phyloP scores from a whole-genome alignment of 225 moss, liverwort and hornwort species.

The Antitrichia curtipendula region DNA sequence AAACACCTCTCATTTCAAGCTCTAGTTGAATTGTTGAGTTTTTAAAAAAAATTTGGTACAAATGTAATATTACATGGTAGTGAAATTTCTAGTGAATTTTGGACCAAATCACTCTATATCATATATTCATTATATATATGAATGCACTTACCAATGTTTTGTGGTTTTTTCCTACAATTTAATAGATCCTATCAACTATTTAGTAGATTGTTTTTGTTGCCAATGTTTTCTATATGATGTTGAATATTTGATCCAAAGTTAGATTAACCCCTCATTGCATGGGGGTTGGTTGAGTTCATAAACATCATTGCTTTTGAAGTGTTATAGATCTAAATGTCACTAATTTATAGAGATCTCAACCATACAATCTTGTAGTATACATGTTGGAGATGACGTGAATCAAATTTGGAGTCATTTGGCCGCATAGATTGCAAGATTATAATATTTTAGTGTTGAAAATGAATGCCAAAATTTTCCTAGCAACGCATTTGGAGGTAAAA shows the following conservation, averaged over 20 bases:
- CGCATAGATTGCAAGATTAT: too few relatives aligned
- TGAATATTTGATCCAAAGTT: neutral
- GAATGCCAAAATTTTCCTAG: too few relatives aligned
- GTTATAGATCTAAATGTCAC: too few relatives aligned
- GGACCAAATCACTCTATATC: neutral
- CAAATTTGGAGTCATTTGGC: too few relatives aligned
- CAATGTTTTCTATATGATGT: accelerated
- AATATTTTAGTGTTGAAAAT: too few relatives aligned
- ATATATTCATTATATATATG: neutral
- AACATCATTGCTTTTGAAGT: too few relatives aligned
- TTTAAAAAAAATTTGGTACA: neutral
- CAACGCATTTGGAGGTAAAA: too few relatives aligned
- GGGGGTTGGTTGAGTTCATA: too few relatives aligned
- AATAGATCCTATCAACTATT: neutral
- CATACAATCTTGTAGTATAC: too few relatives aligned
- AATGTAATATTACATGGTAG: neutral
- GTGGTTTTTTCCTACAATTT: neutral
- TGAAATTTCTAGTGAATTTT: neutral
- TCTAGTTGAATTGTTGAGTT: neutral
- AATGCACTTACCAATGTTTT: neutral
- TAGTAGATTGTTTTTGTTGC: neutral
- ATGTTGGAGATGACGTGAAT: too few relatives aligned
- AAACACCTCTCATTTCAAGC: neutral
- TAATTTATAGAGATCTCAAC: too few relatives aligned
- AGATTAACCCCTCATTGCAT: too few relatives aligned